Evolutionary conservation across 805 yeast genomes (phyloP).

Genomic region (Groenewaldozyma salmanticensis): DNA sequence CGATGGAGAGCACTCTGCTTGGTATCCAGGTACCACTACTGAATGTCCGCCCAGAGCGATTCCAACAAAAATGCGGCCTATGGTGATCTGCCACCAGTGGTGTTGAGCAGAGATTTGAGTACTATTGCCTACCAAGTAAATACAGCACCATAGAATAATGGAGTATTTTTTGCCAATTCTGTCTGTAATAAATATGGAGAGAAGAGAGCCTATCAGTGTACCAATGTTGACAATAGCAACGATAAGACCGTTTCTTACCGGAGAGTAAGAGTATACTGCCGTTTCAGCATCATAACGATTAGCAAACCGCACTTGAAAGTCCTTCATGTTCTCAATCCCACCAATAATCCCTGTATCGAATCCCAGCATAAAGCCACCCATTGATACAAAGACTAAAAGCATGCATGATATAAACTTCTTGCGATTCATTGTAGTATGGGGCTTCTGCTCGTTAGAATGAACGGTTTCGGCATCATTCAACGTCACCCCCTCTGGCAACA

Average conservation of each 20-base stretch:
- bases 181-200: constrained; percentile 54
- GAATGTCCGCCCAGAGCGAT: constrained; percentile 70
- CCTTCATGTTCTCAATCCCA: not conserved
- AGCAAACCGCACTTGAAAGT: constrained; percentile 1
- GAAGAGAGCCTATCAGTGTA: constrained; percentile 63
- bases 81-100: constrained; percentile 52
- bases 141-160: constrained; percentile 44
- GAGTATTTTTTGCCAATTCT: constrained; percentile 55
- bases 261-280: not conserved
- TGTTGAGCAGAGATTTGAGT: constrained; percentile 39
- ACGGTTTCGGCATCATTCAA: too few species aligned
- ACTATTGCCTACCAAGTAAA: constrained; percentile 52
- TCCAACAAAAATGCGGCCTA: constrained; percentile 67
- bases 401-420: not conserved
- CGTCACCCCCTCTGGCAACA: too few species aligned
- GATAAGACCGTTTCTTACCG: constrained; percentile 1
- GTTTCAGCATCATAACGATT: not conserved
- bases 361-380: constrained; percentile 1
- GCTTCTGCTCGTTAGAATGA: too few species aligned
- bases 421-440: not conserved
- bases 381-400: constrained; percentile 1
- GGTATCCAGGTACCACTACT: constrained; percentile 85
- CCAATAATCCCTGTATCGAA: constrained; percentile 2
- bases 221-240: constrained; percentile 34
- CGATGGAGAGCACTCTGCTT: constrained; percentile 62